Percentiles rank a stretch among this genome's conserved stretches.
phyloP scores from a whole-genome alignment of 148 eudicot species.

The Fagopyrum homotropicum region DNA sequence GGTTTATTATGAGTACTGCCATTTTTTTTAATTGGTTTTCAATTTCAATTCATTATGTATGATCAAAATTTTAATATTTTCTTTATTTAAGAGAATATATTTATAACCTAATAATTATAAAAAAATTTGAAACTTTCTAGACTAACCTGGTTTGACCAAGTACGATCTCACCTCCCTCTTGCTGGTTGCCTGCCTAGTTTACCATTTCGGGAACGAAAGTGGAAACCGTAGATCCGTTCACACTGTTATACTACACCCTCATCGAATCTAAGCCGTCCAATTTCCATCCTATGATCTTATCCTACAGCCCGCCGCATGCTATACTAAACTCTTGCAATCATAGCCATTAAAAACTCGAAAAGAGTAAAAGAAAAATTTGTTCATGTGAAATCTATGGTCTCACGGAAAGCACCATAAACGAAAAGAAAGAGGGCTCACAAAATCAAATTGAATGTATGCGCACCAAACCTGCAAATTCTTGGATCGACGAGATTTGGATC shows the following conservation, averaged over 20 bases:
- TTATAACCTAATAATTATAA: too few species aligned
- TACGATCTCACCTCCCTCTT: background rate
- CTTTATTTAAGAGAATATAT: too few species aligned
- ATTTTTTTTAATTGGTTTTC: too few species aligned
- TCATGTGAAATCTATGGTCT: slow-evolving; percentile 7
- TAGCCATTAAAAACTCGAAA: background rate
- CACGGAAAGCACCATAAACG: slow-evolving; percentile 10
- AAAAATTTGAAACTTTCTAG: too few species aligned
- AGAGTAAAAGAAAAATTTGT: background rate
- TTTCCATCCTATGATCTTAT: background rate
- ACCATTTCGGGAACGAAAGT: background rate
- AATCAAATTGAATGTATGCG: slow-evolving; percentile 8
- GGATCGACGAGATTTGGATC: slow-evolving; percentile 7
- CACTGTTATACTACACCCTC: background rate
- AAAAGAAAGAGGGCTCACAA: background rate
- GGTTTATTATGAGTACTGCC: too few species aligned
- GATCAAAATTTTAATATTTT: too few species aligned
- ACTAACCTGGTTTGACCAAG: background rate
- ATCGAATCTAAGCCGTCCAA: slow-evolving; percentile 1
- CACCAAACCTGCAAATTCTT: background rate
- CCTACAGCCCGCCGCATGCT: background rate
- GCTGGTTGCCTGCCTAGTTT: background rate
- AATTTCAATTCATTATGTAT: too few species aligned
- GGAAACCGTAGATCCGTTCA: slow-evolving; percentile 3
- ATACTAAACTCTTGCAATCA: background rate